Conservation (phyloP, 305 asterid genomes). For the Fraxinus ornus region DNA sequence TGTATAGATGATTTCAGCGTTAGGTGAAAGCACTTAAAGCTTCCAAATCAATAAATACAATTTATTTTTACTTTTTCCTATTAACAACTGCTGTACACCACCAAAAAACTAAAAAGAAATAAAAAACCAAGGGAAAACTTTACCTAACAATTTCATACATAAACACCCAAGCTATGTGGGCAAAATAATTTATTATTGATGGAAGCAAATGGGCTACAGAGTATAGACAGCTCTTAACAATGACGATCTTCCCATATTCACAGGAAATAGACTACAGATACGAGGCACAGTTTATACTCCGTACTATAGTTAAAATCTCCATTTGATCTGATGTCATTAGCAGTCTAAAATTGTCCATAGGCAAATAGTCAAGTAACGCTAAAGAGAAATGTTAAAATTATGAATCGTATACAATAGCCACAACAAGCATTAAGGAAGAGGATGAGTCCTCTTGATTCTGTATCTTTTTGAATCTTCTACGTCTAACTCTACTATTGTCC, state of each 20-base stretch:
- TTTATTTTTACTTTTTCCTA: neutral
- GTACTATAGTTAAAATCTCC: neutral
- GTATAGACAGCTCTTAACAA: neutral
- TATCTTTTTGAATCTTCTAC: neutral
- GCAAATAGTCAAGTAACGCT: neutral
- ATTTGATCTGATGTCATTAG: neutral
- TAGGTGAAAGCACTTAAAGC: neutral
- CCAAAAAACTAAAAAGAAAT: neutral
- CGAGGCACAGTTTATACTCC: neutral
- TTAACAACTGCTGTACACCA: neutral
- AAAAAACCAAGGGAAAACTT: neutral
- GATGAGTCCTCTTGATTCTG: neutral
- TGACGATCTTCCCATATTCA: slow-evolving; percentile 7
- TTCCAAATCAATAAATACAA: neutral
- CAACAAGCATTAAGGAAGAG: neutral
- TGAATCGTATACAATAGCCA: neutral
- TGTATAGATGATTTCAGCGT: neutral
- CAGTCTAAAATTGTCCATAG: neutral
- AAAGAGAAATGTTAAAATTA: neutral
- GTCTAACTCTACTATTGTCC: neutral
- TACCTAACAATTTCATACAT: neutral
- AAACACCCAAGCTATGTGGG: neutral
- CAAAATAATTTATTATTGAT: neutral
- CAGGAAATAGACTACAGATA: neutral
- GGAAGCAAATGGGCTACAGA: neutral